Evolutionary conservation across 2,329 filamentous ascomycete species (phyloP).

Genomic region (Venturia aucupariae): DNA sequence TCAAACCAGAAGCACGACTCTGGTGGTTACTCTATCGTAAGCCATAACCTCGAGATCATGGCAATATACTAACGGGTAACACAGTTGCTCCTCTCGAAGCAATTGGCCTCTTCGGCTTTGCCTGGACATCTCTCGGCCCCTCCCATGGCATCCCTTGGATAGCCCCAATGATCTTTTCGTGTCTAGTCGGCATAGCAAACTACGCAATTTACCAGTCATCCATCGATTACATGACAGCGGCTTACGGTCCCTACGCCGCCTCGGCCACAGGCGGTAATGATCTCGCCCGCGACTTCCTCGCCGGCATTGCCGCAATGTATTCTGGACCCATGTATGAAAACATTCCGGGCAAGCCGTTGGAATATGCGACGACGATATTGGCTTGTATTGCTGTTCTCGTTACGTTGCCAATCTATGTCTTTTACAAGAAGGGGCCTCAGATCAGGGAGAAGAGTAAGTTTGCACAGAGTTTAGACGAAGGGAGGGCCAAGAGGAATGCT

Average conservation of each 20-base stretch:
- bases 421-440: conserved; percentile 47
- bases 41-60: conserved; percentile 34
- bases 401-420: conserved; percentile 44
- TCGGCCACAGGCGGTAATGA: conserved; percentile 72
- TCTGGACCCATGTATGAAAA: conserved; percentile 40
- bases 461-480: conserved; percentile 30
- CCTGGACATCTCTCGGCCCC: conserved; percentile 58
- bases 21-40: conserved; percentile 51
- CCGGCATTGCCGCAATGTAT: conserved; percentile 61
- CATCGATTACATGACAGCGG: conserved; percentile 69
- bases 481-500: conserved; percentile 5
- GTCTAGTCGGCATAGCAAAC: conserved; percentile 64
- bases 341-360: conserved; percentile 25
- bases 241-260: conserved; percentile 64
- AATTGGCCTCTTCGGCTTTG: conserved; percentile 63
- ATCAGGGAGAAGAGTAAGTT: conserved; percentile 45
- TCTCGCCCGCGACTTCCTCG: conserved; percentile 65
- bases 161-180: conserved; percentile 54
- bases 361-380: conserved; percentile 46
- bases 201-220: conserved; percentile 68
- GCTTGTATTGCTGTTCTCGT: conserved; percentile 42
- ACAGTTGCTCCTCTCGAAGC: conserved; percentile 27
- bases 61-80: conserved; percentile 31
- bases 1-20: conserved; percentile 36
- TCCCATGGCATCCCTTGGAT: conserved; percentile 53